A percentile compares a stretch with the other conserved stretches of the same genome.
These are phyloP conservation scores for Porodaedalea pini DNA, from an alignment of 1,284 basidiomycete genomes.

Conservation along the genomic window DNA sequence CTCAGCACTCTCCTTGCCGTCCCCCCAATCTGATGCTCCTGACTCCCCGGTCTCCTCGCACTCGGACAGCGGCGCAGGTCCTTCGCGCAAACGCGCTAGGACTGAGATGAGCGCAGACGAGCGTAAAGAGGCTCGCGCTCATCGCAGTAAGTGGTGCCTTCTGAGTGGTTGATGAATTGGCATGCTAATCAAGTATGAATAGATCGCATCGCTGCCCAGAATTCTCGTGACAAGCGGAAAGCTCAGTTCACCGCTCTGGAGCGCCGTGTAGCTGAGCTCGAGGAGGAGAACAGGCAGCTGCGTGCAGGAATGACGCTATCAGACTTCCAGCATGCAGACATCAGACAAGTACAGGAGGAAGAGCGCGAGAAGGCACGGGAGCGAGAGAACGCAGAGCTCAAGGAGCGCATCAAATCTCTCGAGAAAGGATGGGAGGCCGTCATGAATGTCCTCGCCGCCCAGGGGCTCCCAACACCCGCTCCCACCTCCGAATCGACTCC, in stretches of 20 bases:
- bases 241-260: constrained; percentile 60
- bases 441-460: constrained; percentile 66
- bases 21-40: constrained; percentile 29
- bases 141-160: constrained; percentile 48
- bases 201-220: constrained; percentile 73
- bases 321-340: constrained; percentile 28
- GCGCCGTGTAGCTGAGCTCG: constrained; percentile 41
- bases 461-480: constrained; percentile 47
- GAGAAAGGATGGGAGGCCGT: constrained; percentile 78
- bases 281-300: constrained; percentile 44
- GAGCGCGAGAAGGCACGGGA: constrained; percentile 49
- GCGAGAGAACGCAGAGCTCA: constrained; percentile 69
- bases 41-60: constrained; percentile 28
- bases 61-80: constrained; percentile 33
- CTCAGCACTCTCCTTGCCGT: constrained; percentile 37
- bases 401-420: constrained; percentile 68
- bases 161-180: neutral
- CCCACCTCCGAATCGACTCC: constrained; percentile 28
- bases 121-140: constrained; percentile 76
- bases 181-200: neutral
- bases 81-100: constrained; percentile 66
- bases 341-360: constrained; percentile 34
- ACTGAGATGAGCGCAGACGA: constrained; percentile 61
- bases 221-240: constrained; percentile 77
- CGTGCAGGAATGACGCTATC: constrained; percentile 36